Percentiles rank a stretch among this genome's conserved stretches.
Conservation (phyloP, 78 protist genomes). For the Protostelium mycophagum region DNA sequence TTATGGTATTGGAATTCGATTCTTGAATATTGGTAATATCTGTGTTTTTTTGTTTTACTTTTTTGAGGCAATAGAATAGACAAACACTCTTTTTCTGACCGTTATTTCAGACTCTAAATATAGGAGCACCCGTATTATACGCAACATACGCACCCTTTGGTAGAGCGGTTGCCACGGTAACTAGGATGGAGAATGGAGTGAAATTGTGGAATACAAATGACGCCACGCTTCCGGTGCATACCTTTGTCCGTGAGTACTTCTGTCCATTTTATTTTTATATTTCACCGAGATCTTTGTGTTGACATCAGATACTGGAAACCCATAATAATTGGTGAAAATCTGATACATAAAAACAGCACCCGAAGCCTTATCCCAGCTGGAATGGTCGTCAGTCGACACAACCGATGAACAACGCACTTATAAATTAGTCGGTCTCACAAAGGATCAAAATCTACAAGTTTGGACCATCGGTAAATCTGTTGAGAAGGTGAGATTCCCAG, state of each 20-base stretch:
- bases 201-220: background rate
- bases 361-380: background rate
- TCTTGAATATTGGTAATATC: too few relatives aligned
- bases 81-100: background rate
- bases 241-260: background rate
- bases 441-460: background rate
- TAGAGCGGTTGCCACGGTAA: background rate
- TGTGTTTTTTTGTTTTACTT: too few relatives aligned
- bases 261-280: too few relatives aligned
- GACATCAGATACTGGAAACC: too few relatives aligned
- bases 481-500: too few relatives aligned
- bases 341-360: background rate
- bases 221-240: background rate
- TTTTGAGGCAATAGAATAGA: too few relatives aligned
- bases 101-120: background rate
- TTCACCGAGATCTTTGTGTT: too few relatives aligned
- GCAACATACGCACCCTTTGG: background rate
- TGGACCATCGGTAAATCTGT: background rate
- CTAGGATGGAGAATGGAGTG: background rate
- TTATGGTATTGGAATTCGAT: too few relatives aligned
- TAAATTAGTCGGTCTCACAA: background rate
- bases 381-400: background rate
- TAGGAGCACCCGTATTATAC: background rate
- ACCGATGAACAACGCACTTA: background rate
- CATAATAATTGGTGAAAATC: too few relatives aligned